A percentile compares a stretch with the other conserved stretches of the same genome.
Conservation (phyloP, 2,329 filamentous ascomycete species). For the Scedosporium boydii region DNA sequence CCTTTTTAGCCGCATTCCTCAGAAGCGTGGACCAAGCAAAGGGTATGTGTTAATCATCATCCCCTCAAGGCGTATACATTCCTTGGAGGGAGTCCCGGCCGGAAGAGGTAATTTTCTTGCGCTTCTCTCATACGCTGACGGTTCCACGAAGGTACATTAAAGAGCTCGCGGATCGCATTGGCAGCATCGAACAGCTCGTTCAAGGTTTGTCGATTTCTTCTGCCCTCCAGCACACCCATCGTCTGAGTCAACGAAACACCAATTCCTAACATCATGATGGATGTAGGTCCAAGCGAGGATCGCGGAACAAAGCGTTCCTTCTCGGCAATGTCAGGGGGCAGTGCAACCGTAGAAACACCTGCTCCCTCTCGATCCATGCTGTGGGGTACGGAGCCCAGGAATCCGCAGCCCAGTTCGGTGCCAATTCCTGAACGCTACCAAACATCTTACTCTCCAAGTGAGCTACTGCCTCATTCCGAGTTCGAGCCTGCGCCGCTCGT, state of each 20-base stretch:
- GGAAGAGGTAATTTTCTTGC: slow-evolving; percentile 3
- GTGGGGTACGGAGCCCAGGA: slow-evolving; percentile 39
- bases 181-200: slow-evolving; percentile 72
- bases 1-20: slow-evolving; percentile 77
- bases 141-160: slow-evolving; percentile 66
- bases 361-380: slow-evolving; percentile 30
- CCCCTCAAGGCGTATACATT: too few species aligned
- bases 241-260: background rate
- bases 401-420: slow-evolving; percentile 30
- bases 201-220: slow-evolving; percentile 4
- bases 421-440: slow-evolving; percentile 15
- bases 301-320: slow-evolving; percentile 22
- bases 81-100: too few species aligned
- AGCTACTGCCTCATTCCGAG: slow-evolving; percentile 34
- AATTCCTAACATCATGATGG: slow-evolving; percentile 1
- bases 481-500: background rate
- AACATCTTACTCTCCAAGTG: slow-evolving; percentile 26
- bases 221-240: background rate
- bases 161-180: slow-evolving; percentile 76
- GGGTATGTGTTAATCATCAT: slow-evolving; percentile 43
- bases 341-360: slow-evolving; percentile 19
- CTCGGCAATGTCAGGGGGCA: slow-evolving; percentile 24
- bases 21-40: slow-evolving; percentile 85
- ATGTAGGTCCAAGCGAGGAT: slow-evolving; percentile 11
- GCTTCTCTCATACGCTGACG: slow-evolving; percentile 9